Base-by-base conservation (phyloP, 2,329 filamentous ascomycete genomes). In the Trichocomaceae sp. region DNA sequence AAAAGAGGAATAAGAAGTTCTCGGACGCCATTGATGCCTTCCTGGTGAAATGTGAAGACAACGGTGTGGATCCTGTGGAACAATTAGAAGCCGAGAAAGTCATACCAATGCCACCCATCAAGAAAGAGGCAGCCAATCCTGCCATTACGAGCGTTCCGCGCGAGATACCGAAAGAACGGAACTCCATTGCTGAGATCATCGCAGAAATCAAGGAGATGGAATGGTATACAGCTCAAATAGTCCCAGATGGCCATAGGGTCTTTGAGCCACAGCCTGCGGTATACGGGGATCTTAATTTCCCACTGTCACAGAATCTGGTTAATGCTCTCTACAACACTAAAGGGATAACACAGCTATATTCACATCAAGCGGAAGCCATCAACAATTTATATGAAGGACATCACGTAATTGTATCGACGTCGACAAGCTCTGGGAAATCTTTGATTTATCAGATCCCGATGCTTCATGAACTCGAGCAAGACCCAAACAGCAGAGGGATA, bases 401-500 rank as follows among this genome's bases (percentile, higher is more conserved):
- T 37, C 85, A 96, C 67, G 90, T 97, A 13, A 92, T 99, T 50
- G 86, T 99, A 1, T 86, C 91, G 1, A 99, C 93, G 0, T 95
- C 92, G 0, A 99, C 93, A 0, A 95, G 89, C 66, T 99, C 93
- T 1, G 93, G 93, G 10, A 99, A 99, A 70, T 96, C 90, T 5
- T 75, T 99, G n/a, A 96, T 99, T 58, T 99, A 97, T 66, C 93
- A 99, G 65, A 80, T 99, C 15, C 93, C 93, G 0, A 90, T 99
- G 45, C 74, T 99, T 10, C 84, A 95, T 66, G 87, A 89, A 49
- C 75, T 99, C 2, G 92, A 99, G 69, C 77, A 83, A 51, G 87
- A 97, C 63, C 75, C 72, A 2, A 78, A 85, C 54, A 88, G 88
- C 8, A 79, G 93, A 62, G 93, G 93, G 2, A 90, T 99, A 85